A percentile compares a stretch with the other conserved stretches of the same genome.
Conservation (phyloP, 2,329 filamentous ascomycete species). For the Colletotrichum euphorbiae region DNA sequence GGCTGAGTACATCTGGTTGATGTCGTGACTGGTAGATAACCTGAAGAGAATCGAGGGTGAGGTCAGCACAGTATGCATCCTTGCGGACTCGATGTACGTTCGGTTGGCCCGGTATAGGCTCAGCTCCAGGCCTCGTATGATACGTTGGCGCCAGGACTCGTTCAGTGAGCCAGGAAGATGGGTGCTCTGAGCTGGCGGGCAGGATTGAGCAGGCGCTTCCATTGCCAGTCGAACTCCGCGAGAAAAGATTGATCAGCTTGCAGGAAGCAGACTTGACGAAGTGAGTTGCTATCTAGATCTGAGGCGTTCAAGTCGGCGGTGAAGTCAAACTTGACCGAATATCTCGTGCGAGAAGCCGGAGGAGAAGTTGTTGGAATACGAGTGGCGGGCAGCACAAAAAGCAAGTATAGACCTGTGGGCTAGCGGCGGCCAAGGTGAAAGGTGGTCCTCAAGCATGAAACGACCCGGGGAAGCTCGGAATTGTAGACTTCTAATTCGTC, state of each 20-base stretch:
- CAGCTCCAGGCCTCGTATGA: conserved; percentile 12
- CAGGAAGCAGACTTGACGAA: neutral
- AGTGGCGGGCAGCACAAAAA: conserved; percentile 15
- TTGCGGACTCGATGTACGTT: neutral
- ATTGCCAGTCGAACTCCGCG: neutral
- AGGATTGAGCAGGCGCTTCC: neutral
- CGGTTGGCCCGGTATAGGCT: neutral
- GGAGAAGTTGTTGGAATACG: conserved; percentile 18
- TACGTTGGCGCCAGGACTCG: too few relatives aligned
- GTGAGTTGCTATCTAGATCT: conserved; percentile 1
- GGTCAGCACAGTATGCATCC: neutral
- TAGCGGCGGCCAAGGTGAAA: neutral
- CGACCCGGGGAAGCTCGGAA: neutral
- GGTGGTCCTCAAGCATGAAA: neutral
- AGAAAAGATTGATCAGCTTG: neutral
- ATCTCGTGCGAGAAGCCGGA: conserved; percentile 2
- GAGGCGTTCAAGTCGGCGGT: conserved; percentile 19
- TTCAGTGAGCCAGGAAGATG: neutral
- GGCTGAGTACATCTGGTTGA: conserved; percentile 11
- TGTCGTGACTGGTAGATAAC: conserved; percentile 10
- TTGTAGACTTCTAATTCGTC: neutral
- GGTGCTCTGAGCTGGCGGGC: neutral
- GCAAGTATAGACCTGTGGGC: neutral
- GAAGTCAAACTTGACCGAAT: conserved; percentile 8
- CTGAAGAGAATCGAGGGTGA: neutral